These are phyloP conservation scores for Solanum gracilifrons DNA, from an alignment of 257 asterid genomes.

Conservation along the genomic window DNA sequence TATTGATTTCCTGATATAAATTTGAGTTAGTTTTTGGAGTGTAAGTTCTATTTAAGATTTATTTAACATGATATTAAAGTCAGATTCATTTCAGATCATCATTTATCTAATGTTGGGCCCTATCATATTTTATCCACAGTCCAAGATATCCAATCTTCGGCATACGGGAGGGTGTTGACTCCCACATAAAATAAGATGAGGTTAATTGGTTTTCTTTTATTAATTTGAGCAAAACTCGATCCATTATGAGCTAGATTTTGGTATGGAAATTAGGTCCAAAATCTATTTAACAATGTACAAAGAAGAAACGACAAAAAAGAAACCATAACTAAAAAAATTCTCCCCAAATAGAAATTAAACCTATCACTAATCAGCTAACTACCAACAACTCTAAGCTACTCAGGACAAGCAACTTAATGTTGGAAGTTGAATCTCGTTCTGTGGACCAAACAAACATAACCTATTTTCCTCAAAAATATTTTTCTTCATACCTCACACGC, in stretches of 20 bases:
- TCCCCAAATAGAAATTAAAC: too few relatives aligned
- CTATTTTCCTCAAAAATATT: too few relatives aligned
- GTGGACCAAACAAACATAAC: neutral
- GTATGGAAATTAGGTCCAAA: neutral
- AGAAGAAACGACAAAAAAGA: too few relatives aligned
- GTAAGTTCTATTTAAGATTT: too few relatives aligned
- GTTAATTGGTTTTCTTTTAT: neutral
- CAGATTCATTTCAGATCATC: too few relatives aligned
- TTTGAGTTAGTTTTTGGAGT: too few relatives aligned
- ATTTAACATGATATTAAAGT: too few relatives aligned
- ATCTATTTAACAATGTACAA: too few relatives aligned
- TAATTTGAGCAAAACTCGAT: neutral
- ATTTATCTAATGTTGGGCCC: neutral
- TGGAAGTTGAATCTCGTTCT: too few relatives aligned
- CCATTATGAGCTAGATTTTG: neutral
- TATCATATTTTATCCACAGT: neutral
- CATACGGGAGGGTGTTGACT: neutral
- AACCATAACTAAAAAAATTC: neutral
- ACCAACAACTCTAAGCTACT: too few relatives aligned
- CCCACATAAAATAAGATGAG: neutral
- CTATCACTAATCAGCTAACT: too few relatives aligned
- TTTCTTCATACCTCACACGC: neutral
- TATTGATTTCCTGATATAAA: neutral
- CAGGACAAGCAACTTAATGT: too few relatives aligned
- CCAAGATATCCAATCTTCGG: neutral